Evolutionary conservation across 2,329 filamentous ascomycete genomes (phyloP).

Genomic region (Ustilaginoidea virens): DNA sequence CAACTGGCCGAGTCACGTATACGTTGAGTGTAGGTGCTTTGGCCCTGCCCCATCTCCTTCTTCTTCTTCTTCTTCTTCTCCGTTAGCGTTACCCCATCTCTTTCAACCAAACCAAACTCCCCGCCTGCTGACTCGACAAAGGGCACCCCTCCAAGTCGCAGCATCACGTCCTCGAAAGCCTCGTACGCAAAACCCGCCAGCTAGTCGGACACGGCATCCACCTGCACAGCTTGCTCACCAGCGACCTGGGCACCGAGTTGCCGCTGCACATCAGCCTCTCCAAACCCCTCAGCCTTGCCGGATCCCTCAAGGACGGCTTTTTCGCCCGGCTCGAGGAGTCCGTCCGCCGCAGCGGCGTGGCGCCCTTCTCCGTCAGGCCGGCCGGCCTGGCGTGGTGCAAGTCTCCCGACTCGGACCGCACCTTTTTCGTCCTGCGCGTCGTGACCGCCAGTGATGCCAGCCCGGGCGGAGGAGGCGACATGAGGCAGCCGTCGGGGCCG

Average conservation of each 20-base stretch:
- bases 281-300: constrained; percentile 58
- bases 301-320: constrained; percentile 57
- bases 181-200: constrained; percentile 23
- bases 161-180: constrained; percentile 26
- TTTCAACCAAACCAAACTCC: too few relatives aligned
- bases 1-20: constrained; percentile 87
- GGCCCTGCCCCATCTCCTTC: background rate
- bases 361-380: constrained; percentile 23
- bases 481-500: background rate
- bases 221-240: constrained; percentile 56
- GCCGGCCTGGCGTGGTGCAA: constrained; percentile 31
- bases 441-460: constrained; percentile 9
- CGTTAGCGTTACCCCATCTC: too few relatives aligned
- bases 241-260: constrained; percentile 59
- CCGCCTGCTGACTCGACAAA: constrained; percentile 12
- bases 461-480: constrained; percentile 9
- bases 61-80: too few relatives aligned
- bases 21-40: constrained; percentile 65
- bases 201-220: constrained; percentile 17
- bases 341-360: constrained; percentile 16
- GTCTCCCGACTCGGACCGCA: constrained; percentile 48
- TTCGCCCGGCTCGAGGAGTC: constrained; percentile 33
- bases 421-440: constrained; percentile 72
- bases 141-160: constrained; percentile 38
- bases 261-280: constrained; percentile 89